Evolutionary conservation across 1,139 yeast genomes (phyloP).

Genomic region (Wickerhamomyces sp.): DNA sequence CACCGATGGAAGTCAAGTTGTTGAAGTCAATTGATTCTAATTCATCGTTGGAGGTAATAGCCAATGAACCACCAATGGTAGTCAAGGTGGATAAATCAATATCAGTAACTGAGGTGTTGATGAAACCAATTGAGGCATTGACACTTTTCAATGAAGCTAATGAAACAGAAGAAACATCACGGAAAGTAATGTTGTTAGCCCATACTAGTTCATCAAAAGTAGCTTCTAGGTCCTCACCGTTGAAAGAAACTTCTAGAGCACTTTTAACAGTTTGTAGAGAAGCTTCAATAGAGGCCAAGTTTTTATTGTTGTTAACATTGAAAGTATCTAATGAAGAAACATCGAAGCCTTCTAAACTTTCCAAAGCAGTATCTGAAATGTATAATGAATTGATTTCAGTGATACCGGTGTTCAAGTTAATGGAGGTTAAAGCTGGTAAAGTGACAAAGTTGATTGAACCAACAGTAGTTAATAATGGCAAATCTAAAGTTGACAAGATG

Average conservation of each 20-base stretch:
- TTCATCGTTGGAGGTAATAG: conserved; percentile 68
- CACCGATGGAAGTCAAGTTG: conserved; percentile 66
- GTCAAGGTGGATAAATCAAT: conserved; percentile 54
- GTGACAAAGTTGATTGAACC: conserved; percentile 76
- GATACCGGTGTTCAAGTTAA: conserved; percentile 73
- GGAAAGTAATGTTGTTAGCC: conserved; percentile 85
- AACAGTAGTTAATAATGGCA: conserved; percentile 77
- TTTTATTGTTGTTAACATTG: conserved; percentile 85
- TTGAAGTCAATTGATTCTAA: conserved; percentile 70
- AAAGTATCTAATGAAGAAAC: conserved; percentile 67
- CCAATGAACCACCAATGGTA: conserved; percentile 73
- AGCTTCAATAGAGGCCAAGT: conserved; percentile 63
- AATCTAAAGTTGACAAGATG: conserved; percentile 58
- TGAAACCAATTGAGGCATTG: conserved; percentile 77
- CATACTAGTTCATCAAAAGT: conserved; percentile 63
- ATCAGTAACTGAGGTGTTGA: conserved; percentile 55
- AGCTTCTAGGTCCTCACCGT: conserved; percentile 71
- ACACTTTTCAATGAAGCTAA: conserved; percentile 64
- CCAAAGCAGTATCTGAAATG: conserved; percentile 84
- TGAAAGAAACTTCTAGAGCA: conserved; percentile 73
- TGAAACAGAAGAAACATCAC: conserved; percentile 68
- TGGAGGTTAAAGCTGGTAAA: conserved; percentile 69
- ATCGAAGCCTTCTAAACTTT: conserved; percentile 75
- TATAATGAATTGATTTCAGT: conserved; percentile 65
- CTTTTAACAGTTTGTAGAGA: conserved; percentile 71